These are phyloP conservation scores for Zizania latifolia DNA, from an alignment of 176 grass and related monocot genomes.

Conservation along the genomic window DNA sequence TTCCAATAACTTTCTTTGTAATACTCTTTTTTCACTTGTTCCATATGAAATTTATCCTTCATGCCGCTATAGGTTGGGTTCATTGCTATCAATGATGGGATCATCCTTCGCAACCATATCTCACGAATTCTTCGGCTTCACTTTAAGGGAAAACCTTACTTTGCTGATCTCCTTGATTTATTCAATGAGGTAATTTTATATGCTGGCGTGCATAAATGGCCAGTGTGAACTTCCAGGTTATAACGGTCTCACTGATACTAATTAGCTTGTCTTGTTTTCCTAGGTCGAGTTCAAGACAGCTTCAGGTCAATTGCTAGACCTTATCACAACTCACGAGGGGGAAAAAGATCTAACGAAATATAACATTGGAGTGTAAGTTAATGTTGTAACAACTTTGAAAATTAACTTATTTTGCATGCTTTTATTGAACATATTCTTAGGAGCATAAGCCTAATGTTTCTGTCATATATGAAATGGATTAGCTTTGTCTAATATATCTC, in stretches of 20 bases:
- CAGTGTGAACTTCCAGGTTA: not conserved
- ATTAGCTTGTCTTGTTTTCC: slow-evolving; percentile 18
- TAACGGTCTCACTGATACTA: not conserved
- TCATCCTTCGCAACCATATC: slow-evolving; percentile 86
- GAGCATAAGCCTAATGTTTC: not conserved
- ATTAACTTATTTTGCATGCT: not conserved
- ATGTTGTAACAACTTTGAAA: slow-evolving; percentile 7
- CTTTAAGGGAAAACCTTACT: slow-evolving; percentile 86
- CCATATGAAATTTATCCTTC: not conserved
- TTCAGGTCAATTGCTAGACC: slow-evolving; percentile 92
- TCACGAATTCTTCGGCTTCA: slow-evolving; percentile 54
- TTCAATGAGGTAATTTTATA: slow-evolving; percentile 71
- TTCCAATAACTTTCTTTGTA: not conserved
- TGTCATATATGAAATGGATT: not conserved
- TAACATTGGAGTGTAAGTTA: slow-evolving; percentile 63
- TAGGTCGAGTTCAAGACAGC: slow-evolving; percentile 96
- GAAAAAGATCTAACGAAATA: slow-evolving; percentile 87
- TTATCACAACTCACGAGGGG: slow-evolving; percentile 89
- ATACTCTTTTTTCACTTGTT: not conserved
- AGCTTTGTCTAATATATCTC: not conserved
- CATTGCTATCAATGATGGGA: slow-evolving; percentile 84
- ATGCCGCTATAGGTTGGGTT: slow-evolving; percentile 51
- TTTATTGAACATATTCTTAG: slow-evolving; percentile 1
- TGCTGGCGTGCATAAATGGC: slow-evolving; percentile 10
- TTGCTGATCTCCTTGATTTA: slow-evolving; percentile 89